Conservation (phyloP, 345 rosid genomes). For the Eucalyptus paniculata region DNA sequence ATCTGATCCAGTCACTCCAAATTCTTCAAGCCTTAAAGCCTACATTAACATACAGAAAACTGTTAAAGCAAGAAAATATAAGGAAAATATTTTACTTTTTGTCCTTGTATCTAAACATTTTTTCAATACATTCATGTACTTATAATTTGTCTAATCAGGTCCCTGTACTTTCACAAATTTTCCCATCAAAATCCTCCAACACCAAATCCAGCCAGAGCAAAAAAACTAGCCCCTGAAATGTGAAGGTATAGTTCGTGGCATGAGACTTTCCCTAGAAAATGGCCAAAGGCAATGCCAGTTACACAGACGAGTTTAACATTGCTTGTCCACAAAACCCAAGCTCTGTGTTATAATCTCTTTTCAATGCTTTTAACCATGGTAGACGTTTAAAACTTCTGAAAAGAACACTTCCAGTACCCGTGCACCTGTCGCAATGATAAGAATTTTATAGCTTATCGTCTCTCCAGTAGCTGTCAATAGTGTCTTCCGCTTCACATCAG, state of each 20-base stretch:
- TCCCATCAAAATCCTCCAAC: background rate
- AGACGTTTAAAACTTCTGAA: background rate
- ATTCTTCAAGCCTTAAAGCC: slow-evolving; percentile 96
- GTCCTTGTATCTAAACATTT: background rate
- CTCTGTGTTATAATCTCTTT: background rate
- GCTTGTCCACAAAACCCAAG: background rate
- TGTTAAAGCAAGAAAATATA: background rate
- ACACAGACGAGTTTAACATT: background rate
- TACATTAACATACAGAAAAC: slow-evolving; percentile 5
- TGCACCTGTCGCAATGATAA: slow-evolving; percentile 97
- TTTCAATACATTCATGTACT: background rate
- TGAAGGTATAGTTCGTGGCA: background rate
- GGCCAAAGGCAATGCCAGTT: background rate
- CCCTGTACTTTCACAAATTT: background rate
- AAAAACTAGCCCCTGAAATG: background rate
- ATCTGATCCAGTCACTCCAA: slow-evolving; percentile 78
- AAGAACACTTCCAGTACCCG: slow-evolving; percentile 64
- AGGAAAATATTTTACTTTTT: background rate
- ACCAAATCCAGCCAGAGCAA: background rate
- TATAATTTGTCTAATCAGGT: background rate
- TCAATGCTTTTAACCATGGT: background rate
- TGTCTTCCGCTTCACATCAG: slow-evolving; percentile 80
- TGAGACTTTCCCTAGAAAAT: background rate
- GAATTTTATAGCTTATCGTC: slow-evolving; percentile 82
- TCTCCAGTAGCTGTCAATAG: slow-evolving; percentile 84